Evolutionary conservation across 768 basidiomycete genomes (phyloP).

Genomic region (Mycena rosella): DNA sequence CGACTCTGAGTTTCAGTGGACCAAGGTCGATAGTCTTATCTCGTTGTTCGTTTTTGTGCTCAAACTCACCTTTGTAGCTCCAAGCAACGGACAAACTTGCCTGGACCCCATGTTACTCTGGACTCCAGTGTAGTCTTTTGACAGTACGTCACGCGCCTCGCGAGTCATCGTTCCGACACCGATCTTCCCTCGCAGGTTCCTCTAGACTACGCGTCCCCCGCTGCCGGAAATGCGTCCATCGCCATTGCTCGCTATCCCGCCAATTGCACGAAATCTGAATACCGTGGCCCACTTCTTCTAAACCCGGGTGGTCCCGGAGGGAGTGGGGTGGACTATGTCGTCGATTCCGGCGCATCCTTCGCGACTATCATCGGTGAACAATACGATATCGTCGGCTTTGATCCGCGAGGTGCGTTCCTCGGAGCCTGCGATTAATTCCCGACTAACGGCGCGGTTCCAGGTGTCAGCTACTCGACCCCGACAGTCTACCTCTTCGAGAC

Average conservation of each 20-base stretch:
- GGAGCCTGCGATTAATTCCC: not conserved
- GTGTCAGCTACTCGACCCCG: slow-evolving; percentile 28
- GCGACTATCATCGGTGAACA: slow-evolving; percentile 24
- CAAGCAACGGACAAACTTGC: slow-evolving; percentile 27
- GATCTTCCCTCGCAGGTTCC: slow-evolving; percentile 6
- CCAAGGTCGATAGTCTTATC: too few species aligned
- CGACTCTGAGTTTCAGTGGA: too few species aligned
- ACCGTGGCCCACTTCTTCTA: slow-evolving; percentile 27
- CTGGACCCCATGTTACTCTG: slow-evolving; percentile 43
- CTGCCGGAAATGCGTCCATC: slow-evolving; percentile 16
- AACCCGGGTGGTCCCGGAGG: slow-evolving; percentile 35
- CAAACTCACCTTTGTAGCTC: not conserved
- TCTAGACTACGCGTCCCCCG: slow-evolving; percentile 28
- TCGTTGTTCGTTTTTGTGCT: too few species aligned
- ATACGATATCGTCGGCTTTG: slow-evolving; percentile 9
- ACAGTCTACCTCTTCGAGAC: slow-evolving; percentile 20
- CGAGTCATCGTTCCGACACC: not conserved
- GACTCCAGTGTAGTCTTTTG: slow-evolving; percentile 49
- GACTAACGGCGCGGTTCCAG: slow-evolving; percentile 7
- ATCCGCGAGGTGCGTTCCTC: slow-evolving; percentile 7
- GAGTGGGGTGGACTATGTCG: slow-evolving; percentile 23
- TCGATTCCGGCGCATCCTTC: not conserved
- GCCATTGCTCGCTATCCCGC: slow-evolving; percentile 27
- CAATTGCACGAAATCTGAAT: slow-evolving; percentile 3
- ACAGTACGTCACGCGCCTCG: slow-evolving; percentile 41